These are phyloP conservation scores for Coemansia sp. DNA, from an alignment of 192 early-diverging fungal species.

Conservation along the genomic window DNA sequence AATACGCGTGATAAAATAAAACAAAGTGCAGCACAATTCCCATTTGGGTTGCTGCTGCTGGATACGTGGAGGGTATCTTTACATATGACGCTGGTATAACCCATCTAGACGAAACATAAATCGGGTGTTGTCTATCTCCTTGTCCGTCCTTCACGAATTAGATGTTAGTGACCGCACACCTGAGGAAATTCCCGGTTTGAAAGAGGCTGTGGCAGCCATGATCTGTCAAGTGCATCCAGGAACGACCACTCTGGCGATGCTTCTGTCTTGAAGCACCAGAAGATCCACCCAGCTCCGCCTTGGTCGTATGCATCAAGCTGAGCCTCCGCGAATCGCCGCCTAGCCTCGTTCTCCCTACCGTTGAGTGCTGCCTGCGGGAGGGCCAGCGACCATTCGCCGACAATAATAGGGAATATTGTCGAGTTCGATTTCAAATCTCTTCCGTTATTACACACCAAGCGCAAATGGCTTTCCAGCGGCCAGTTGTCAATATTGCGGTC, in stretches of 20 bases:
- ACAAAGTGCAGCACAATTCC: no score
- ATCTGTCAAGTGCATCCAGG: constrained; percentile 63
- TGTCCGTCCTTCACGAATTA: not conserved
- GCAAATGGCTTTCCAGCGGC: constrained; percentile 40
- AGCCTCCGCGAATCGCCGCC: constrained; percentile 59
- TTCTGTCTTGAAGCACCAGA: constrained; percentile 76
- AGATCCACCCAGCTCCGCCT: constrained; percentile 66
- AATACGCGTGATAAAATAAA: no score
- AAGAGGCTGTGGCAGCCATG: constrained; percentile 62
- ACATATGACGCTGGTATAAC: no score
- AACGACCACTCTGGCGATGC: constrained; percentile 73
- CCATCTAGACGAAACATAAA: no score
- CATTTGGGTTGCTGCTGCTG: no score
- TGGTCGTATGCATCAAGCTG: constrained; percentile 70
- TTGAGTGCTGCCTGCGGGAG: constrained; percentile 61
- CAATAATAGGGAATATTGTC: constrained; percentile 64
- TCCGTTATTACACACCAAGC: constrained; percentile 41
- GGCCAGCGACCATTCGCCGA: constrained; percentile 74
- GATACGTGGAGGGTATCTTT: no score
- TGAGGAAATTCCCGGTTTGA: constrained; percentile 40
- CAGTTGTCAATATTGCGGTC: constrained; percentile 46
- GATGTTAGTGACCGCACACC: constrained; percentile 1
- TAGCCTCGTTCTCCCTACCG: constrained; percentile 60
- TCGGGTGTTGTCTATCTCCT: no score
- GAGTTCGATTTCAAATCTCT: constrained; percentile 41